Conservation (phyloP, 2,329 filamentous ascomycete species). For the Microsporum canis region DNA sequence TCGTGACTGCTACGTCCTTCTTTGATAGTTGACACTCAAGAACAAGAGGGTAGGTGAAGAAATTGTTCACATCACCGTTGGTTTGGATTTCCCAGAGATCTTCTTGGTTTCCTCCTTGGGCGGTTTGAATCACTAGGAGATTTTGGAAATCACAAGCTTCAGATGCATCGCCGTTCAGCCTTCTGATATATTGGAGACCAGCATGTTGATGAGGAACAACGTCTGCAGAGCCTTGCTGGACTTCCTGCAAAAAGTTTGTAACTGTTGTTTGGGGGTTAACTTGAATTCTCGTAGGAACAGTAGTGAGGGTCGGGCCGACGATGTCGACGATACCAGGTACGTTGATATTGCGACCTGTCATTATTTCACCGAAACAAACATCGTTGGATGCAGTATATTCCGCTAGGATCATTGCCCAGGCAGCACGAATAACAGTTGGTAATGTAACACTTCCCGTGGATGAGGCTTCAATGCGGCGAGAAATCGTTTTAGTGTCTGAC, state of each 20-base stretch:
- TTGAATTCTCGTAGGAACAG: conserved; percentile 29
- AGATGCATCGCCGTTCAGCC: conserved; percentile 36
- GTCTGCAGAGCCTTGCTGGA: conserved; percentile 43
- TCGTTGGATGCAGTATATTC: conserved; percentile 28
- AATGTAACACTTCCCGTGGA: conserved; percentile 14
- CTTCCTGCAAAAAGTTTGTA: conserved; percentile 40
- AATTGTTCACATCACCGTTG: conserved; percentile 10
- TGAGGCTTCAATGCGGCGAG: conserved; percentile 4
- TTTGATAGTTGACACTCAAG: conserved; percentile 50
- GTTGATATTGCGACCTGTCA: conserved; percentile 31
- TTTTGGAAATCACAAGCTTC: conserved; percentile 33
- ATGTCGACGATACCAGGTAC: conserved; percentile 30
- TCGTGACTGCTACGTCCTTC: conserved; percentile 47
- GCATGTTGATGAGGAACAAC: conserved; percentile 52
- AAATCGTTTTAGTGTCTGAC: conserved; percentile 7
- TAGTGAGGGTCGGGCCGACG: conserved; percentile 32
- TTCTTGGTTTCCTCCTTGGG: conserved; percentile 7
- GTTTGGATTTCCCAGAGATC: conserved; percentile 10
- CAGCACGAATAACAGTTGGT: conserved; percentile 29
- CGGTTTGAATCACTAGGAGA: conserved; percentile 27
- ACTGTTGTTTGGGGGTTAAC: conserved; percentile 25
- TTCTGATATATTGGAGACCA: conserved; percentile 37
- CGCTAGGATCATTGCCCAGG: conserved; percentile 31
- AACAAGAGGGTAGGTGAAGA: conserved; percentile 38
- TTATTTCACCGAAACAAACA: conserved; percentile 32